phyloP scores from a whole-genome alignment of 1,284 basidiomycete species.

The Malassezia nana region DNA sequence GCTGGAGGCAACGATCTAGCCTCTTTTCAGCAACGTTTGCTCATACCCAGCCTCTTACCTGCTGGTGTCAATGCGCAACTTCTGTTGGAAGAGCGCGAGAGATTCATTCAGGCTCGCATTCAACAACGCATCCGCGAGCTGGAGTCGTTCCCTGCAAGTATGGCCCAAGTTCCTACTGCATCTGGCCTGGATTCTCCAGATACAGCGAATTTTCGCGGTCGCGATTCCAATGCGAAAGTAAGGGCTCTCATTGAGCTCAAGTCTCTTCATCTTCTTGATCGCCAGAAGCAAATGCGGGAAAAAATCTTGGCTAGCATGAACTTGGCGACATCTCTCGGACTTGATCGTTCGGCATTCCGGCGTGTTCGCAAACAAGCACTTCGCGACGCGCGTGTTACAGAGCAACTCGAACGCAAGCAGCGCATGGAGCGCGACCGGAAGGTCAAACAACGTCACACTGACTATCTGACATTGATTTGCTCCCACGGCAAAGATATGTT shows the following conservation, averaged over 20 bases:
- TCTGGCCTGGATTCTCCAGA: conserved; percentile 5
- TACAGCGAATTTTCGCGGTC: not conserved
- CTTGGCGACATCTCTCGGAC: conserved; percentile 76
- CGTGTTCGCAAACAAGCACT: conserved; percentile 75
- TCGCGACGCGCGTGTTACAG: conserved; percentile 80
- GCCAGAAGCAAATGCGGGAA: conserved; percentile 75
- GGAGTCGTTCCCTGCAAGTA: conserved; percentile 69
- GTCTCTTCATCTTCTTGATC: conserved; percentile 75
- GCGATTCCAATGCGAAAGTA: conserved; percentile 60
- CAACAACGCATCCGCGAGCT: conserved; percentile 81
- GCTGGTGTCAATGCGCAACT: conserved; percentile 85
- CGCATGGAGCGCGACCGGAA: conserved; percentile 81
- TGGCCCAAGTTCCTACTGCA: conserved; percentile 49
- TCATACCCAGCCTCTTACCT: conserved; percentile 82
- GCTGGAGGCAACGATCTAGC: conserved; percentile 48
- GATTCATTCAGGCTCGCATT: conserved; percentile 79
- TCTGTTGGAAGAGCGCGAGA: conserved; percentile 79
- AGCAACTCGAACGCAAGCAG: conserved; percentile 82
- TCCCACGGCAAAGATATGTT: conserved; percentile 69
- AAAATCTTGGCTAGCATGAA: conserved; percentile 76
- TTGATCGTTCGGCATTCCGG: conserved; percentile 81
- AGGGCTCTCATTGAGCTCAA: conserved; percentile 90
- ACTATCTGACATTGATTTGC: conserved; percentile 81
- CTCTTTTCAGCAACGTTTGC: conserved; percentile 65
- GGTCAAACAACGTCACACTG: conserved; percentile 91